Conservation (phyloP, 2,329 filamentous ascomycete genomes). For the Calonectria leucothoes region DNA sequence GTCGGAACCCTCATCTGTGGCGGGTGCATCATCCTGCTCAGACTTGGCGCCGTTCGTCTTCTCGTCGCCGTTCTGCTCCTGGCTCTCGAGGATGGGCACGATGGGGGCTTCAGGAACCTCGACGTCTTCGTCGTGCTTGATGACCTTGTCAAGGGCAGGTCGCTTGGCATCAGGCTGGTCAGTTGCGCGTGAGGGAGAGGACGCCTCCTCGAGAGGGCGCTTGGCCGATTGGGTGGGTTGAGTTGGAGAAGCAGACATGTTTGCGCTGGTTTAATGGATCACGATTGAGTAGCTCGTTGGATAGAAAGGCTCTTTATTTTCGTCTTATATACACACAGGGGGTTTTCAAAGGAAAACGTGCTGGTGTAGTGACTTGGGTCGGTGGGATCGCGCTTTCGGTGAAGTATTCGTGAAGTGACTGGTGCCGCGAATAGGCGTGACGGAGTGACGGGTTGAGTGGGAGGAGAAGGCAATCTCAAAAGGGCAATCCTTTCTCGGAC, state of each 20-base stretch:
- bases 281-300: constrained; percentile 36
- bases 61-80: constrained; percentile 62
- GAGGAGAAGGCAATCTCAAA: constrained; percentile 41
- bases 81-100: constrained; percentile 50
- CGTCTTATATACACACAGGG: constrained; percentile 84
- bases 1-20: constrained; percentile 50
- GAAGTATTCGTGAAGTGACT: constrained; percentile 55
- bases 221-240: constrained; percentile 80
- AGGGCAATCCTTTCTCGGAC: constrained; percentile 44
- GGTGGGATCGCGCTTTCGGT: constrained; percentile 56
- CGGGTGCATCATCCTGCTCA: constrained; percentile 40
- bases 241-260: constrained; percentile 79
- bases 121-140: constrained; percentile 73
- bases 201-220: constrained; percentile 96
- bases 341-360: constrained; percentile 93
- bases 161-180: constrained; percentile 98
- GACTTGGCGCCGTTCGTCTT: constrained; percentile 62
- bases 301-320: constrained; percentile 51
- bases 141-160: constrained; percentile 92
- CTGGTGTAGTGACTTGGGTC: constrained; percentile 76
- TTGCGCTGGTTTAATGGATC: constrained; percentile 51
- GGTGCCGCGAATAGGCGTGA: constrained; percentile 48
- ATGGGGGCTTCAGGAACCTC: constrained; percentile 53
- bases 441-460: constrained; percentile 45
- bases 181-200: constrained; percentile 88